Evolutionary conservation across 2,329 filamentous ascomycete species (phyloP), one percentile per base, ranked within the genome.

Genomic region (Claviceps monticola): DNA sequence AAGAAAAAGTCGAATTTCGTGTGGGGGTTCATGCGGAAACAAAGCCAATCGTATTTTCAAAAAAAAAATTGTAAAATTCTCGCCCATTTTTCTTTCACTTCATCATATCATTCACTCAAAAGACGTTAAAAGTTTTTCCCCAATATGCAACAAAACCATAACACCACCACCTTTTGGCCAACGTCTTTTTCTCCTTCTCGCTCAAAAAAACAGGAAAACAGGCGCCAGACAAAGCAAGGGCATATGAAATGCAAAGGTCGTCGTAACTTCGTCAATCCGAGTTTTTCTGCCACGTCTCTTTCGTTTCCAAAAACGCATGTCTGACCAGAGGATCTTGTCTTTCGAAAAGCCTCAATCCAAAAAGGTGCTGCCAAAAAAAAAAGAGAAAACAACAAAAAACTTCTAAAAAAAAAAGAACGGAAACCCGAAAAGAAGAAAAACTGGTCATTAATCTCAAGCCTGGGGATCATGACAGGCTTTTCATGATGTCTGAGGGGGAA

Each of bases 181-280:
- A 34, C 29, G 29, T 34, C 29, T 11, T 34, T 34, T 58, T 61
- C 61, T 60, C 62, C 53, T 52, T 58, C 38, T 54, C 50, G 57
- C 54, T 56, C 58, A 58, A 58, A 51, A 58, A 51, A 54, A 59
- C 58, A 54, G 46, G 38, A 58, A 50, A 54, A 59, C 58, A 54
- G 46, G 38, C 47, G 16, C 47, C 19, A 49, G 48, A 36, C 39
- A 49, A 36, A 42, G n/a, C 55, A 52, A 56, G 52, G 54, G 49
- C 54, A 50, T 34, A 34, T 48, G 17, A 48, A 56, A 57, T 34
- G 29, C 29, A 58, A 57, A 59, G 55, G 34, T 36, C 55, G 62
- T 69, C 65, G 59, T 67, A 59, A 66, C 51, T 59, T 67, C 65
- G 59, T 67, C 59, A 34, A 66, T 65, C 58, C 63, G 59, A 57